Evolutionary conservation across 1,139 yeast genomes (phyloP).

Genomic region (Yamadazyma diospyri): DNA sequence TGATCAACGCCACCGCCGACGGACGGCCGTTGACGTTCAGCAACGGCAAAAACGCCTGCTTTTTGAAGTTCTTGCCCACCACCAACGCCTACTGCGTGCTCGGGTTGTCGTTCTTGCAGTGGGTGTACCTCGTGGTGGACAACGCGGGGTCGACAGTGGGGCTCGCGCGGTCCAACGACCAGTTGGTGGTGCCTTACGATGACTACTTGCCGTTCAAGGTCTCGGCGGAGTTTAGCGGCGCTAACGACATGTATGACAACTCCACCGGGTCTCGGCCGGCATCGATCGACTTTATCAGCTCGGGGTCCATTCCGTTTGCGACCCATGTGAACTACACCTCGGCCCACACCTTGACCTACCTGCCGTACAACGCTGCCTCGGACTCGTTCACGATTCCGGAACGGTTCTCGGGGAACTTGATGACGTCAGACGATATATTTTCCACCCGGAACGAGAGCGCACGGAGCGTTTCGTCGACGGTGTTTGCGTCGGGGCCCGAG

Average conservation of each 20-base stretch:
- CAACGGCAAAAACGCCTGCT: conserved; percentile 60
- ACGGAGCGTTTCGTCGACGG: too few relatives aligned
- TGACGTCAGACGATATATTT: conserved; percentile 32
- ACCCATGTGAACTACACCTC: conserved; percentile 17
- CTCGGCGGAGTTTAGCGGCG: conserved; percentile 1
- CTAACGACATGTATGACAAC: neutral
- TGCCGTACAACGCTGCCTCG: conserved; percentile 13
- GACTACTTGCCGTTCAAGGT: conserved; percentile 11
- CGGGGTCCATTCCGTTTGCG: conserved; percentile 40
- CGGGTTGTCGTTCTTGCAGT: conserved; percentile 59
- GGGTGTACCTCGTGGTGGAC: conserved; percentile 65
- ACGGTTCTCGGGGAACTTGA: conserved; percentile 30
- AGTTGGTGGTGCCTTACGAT: conserved; percentile 9
- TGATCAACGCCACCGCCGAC: conserved; percentile 36
- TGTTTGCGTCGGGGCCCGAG: too few relatives aligned
- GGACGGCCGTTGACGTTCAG: conserved; percentile 41
- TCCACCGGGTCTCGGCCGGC: neutral
- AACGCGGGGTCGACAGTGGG: conserved; percentile 58
- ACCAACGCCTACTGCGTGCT: conserved; percentile 52
- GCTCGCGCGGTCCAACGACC: conserved; percentile 27
- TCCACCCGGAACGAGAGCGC: conserved; percentile 19
- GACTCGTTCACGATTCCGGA: conserved; percentile 29
- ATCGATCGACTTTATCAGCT: conserved; percentile 27
- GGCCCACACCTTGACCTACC: conserved; percentile 20
- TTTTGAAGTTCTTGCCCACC: conserved; percentile 52